These are phyloP conservation scores for Termitomyces sp. DNA, from an alignment of 768 basidiomycete species.

Conservation along the genomic window DNA sequence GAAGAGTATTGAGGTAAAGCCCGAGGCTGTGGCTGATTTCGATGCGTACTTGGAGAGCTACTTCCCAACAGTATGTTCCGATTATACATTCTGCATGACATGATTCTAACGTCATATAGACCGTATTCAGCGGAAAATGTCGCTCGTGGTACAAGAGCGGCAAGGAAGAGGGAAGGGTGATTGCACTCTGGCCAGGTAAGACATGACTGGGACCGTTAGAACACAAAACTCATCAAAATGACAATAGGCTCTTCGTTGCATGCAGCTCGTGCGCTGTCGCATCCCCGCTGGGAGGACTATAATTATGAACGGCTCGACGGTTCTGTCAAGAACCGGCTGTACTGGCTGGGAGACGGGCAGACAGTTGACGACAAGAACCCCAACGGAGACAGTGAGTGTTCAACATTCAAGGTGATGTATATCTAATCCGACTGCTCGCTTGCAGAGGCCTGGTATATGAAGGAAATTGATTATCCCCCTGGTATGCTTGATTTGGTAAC, in stretches of 20 bases:
- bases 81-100: not conserved
- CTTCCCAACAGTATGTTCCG: constrained; percentile 37
- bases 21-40: constrained; percentile 58
- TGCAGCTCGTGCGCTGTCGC: constrained; percentile 41
- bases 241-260: constrained; percentile 49
- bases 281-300: constrained; percentile 68
- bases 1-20: constrained; percentile 59
- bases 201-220: not conserved
- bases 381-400: constrained; percentile 28
- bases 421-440: not conserved
- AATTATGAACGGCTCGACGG: constrained; percentile 45
- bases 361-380: constrained; percentile 44
- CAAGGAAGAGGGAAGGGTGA: constrained; percentile 54
- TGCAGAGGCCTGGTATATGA: constrained; percentile 46
- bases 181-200: constrained; percentile 59
- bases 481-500: constrained; percentile 23
- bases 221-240: not conserved
- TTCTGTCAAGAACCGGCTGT: constrained; percentile 40
- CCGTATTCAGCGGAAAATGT: constrained; percentile 56
- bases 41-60: constrained; percentile 57
- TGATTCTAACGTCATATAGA: constrained; percentile 29
- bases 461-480: constrained; percentile 44
- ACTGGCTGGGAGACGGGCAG: constrained; percentile 62
- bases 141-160: constrained; percentile 65
- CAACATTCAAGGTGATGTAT: not conserved